Evolutionary conservation across 768 basidiomycete genomes (phyloP), one percentile per base, ranked within the genome.

Genomic region (Boletus insuetus): DNA sequence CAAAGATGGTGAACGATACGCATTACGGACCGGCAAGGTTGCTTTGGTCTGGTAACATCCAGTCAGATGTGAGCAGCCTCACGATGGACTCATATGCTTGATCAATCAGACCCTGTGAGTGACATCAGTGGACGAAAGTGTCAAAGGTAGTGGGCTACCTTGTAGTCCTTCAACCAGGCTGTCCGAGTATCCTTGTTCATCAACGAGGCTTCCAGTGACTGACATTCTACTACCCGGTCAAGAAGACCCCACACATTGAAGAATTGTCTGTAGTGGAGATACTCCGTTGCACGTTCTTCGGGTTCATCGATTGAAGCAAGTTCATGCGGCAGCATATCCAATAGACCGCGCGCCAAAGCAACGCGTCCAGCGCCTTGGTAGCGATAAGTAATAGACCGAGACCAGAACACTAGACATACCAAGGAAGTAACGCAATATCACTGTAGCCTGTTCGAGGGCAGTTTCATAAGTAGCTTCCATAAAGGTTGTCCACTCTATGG

Each of bases 401-500:
- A 11, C 34, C 34, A 46, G 19, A 35, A 39, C 11, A 12, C 1
- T n/a, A 49, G 48, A 70, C 84, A 31, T 65, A 94, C 95, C 85
- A 22, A 98, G 81, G 77, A 97, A 91, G 67, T 93, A 94, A 16
- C 95, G 85, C 53, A 94, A 67, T 55, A 97, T 89, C 39, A 89
- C 86, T 54, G 95, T 95, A 1, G 91, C 86, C 64, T 94, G 91
- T 64, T 89, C 84, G 10, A 98, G 74, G 0, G 94, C 95, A 7
- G 85, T 85, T 12, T 78, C 74, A 58, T 87, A 85, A 1, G 95
- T 98, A 6, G 79, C 73, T 32, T 84, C 81, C 60, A 80, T 76
- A 67, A 90, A 89, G 0, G 84, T 88, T 49, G 95, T 89, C 96
- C 96, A 99, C 64, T 98, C 95, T 46, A 98, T 86, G 0, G 91